These are phyloP conservation scores for Aegilops longissima DNA, from an alignment of 176 grass and related monocot genomes.

Conservation along the genomic window DNA sequence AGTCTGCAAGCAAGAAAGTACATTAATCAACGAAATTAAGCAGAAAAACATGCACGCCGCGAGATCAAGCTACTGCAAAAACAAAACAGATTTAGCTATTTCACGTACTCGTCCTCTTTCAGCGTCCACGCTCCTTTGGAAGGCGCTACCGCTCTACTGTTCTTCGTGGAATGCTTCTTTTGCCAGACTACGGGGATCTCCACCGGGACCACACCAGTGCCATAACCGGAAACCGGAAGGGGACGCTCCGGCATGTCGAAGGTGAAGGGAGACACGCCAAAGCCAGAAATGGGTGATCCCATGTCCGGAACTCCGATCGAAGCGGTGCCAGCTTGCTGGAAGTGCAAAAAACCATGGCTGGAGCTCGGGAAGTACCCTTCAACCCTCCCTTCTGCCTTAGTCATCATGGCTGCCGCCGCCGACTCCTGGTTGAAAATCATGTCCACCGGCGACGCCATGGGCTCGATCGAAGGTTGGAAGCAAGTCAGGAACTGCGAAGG, in stretches of 20 bases:
- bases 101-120: constrained; percentile 59
- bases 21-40: not conserved
- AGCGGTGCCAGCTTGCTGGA: not conserved
- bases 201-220: not conserved
- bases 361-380: not conserved
- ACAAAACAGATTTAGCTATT: not conserved
- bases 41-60: not conserved
- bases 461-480: not conserved
- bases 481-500: not conserved
- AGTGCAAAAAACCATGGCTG: not conserved
- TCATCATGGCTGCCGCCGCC: not conserved
- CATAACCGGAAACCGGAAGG: not conserved
- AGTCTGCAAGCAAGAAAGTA: constrained; percentile 29
- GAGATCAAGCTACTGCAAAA: not conserved
- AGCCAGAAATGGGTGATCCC: not conserved
- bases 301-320: not conserved
- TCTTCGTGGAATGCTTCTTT: not conserved
- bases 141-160: not conserved
- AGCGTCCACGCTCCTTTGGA: constrained; percentile 64
- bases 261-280: not conserved
- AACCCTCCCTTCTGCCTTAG: not conserved
- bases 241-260: constrained; percentile 9
- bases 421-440: not conserved
- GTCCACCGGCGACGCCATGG: not conserved
- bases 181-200: not conserved